phyloP scores from a whole-genome alignment of 345 rosid species.

The Abelmoschus esculentus region DNA sequence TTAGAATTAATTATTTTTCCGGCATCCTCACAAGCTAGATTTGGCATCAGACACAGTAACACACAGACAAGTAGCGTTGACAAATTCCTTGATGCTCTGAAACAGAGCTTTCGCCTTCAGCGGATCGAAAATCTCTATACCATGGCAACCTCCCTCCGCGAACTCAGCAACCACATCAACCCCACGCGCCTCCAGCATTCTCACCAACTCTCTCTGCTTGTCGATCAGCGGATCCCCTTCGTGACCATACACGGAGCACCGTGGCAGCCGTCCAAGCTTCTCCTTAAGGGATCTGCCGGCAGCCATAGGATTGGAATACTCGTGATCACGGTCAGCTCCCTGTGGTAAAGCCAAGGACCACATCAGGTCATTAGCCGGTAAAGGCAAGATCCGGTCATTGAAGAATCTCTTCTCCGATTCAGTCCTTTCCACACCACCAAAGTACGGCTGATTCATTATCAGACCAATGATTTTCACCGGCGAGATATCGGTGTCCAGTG shows the following conservation, averaged over 20 bases:
- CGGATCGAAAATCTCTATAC: constrained; percentile 51
- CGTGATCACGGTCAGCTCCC: constrained; percentile 68
- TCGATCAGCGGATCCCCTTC: constrained; percentile 73
- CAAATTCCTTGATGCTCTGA: constrained; percentile 28
- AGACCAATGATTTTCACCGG: constrained; percentile 60
- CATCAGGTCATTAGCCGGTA: constrained; percentile 42
- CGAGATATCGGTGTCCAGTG: constrained; percentile 31
- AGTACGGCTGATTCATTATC: constrained; percentile 55
- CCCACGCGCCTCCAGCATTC: constrained; percentile 44
- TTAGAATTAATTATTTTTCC: neutral
- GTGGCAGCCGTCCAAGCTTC: constrained; percentile 46
- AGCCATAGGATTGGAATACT: constrained; percentile 51
- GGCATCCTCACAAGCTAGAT: constrained; percentile 17
- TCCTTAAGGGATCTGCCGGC: constrained; percentile 21
- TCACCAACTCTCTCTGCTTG: constrained; percentile 51
- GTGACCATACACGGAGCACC: constrained; percentile 41
- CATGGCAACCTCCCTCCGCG: constrained; percentile 55
- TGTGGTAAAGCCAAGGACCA: constrained; percentile 65
- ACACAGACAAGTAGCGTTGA: constrained; percentile 10
- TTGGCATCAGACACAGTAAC: neutral
- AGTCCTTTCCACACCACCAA: constrained; percentile 53
- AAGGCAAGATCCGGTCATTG: constrained; percentile 50
- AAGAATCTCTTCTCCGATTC: constrained; percentile 43
- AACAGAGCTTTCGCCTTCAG: constrained; percentile 32
- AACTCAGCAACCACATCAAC: constrained; percentile 47